phyloP scores from a whole-genome alignment of 345 rosid species.

The Eucalyptus pauciflora region DNA sequence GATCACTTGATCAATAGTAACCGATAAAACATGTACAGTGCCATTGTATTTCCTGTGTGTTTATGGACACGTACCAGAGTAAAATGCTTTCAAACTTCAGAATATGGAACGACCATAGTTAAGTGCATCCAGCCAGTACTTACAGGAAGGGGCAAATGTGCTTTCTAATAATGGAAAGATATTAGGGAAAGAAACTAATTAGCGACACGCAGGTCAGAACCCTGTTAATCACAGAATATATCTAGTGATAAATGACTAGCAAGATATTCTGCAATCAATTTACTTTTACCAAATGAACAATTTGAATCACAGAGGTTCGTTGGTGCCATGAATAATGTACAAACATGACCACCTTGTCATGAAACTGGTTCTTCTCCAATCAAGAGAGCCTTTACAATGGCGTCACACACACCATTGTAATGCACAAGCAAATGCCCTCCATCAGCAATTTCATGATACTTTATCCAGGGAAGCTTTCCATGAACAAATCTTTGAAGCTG shows the following conservation, averaged over 20 bases:
- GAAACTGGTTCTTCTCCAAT: constrained; percentile 48
- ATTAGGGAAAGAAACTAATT: background rate
- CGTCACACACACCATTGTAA: constrained; percentile 56
- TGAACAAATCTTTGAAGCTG: constrained; percentile 63
- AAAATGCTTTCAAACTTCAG: background rate
- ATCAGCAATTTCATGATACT: constrained; percentile 69
- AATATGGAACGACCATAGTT: background rate
- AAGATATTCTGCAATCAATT: background rate
- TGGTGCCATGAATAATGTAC: background rate
- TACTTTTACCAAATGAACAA: background rate
- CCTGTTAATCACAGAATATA: background rate
- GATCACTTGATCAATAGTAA: background rate
- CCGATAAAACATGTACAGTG: background rate
- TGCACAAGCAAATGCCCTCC: constrained; percentile 91
- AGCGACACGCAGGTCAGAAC: background rate
- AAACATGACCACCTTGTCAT: background rate
- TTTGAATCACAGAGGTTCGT: constrained; percentile 2
- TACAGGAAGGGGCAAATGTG: background rate
- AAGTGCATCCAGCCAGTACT: background rate
- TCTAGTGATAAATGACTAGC: background rate
- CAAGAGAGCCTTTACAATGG: constrained; percentile 55
- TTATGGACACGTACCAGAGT: background rate
- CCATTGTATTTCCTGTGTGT: background rate
- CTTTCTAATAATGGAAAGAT: background rate
- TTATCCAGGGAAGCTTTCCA: constrained; percentile 61